phyloP scores from a whole-genome alignment of 1,284 basidiomycete genomes.

The Cutaneotrichosporon arboriforme region DNA sequence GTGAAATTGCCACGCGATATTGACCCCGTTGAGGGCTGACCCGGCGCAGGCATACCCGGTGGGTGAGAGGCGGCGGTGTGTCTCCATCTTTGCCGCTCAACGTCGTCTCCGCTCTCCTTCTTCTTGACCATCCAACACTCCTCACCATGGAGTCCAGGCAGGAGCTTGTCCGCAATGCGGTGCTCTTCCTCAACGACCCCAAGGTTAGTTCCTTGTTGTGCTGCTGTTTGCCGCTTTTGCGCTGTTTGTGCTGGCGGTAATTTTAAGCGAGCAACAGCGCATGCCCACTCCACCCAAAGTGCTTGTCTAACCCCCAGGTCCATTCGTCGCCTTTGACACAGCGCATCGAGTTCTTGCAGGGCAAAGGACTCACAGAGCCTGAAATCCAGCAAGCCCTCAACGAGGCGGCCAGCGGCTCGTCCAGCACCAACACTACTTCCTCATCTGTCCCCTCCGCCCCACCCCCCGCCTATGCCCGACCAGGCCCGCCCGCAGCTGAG shows the following conservation, averaged over 20 bases:
- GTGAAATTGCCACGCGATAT: too few relatives aligned
- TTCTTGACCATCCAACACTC: neutral
- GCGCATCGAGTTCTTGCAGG: conserved; percentile 85
- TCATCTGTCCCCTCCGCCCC: conserved; percentile 6
- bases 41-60: neutral
- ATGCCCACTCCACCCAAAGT: too few relatives aligned
- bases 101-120: neutral
- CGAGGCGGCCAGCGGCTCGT: conserved; percentile 49
- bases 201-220: conserved; percentile 30
- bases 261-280: too few relatives aligned
- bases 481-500: neutral
- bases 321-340: conserved; percentile 70
- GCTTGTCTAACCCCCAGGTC: conserved; percentile 28
- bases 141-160: conserved; percentile 48
- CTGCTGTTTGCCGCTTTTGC: neutral
- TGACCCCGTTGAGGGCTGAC: neutral
- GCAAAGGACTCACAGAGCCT: conserved; percentile 74
- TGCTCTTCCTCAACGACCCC: conserved; percentile 68
- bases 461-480: conserved; percentile 39
- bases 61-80: neutral
- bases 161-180: conserved; percentile 71
- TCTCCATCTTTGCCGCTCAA: neutral
- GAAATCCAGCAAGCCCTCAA: conserved; percentile 86
- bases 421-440: conserved; percentile 5
- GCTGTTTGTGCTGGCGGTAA: too few relatives aligned